These are phyloP conservation scores for Dactylellina sp. DNA, from an alignment of 2,329 filamentous ascomycete genomes.

Conservation along the genomic window DNA sequence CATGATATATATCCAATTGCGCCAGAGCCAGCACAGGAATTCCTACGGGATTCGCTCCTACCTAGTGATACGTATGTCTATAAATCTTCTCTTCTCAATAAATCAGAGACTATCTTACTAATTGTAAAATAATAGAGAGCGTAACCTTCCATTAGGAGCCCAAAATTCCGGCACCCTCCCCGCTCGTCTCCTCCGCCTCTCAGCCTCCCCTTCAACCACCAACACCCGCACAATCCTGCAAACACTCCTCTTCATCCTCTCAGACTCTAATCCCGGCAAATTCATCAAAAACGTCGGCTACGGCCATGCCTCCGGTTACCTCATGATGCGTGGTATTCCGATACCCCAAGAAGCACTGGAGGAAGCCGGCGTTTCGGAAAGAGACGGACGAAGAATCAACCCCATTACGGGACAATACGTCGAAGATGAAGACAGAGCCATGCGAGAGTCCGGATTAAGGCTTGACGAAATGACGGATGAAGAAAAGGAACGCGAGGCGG, in stretches of 20 bases:
- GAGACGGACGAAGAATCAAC: slow-evolving; percentile 72
- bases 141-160: slow-evolving; percentile 78
- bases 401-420: slow-evolving; percentile 87
- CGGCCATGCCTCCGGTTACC: slow-evolving; percentile 89
- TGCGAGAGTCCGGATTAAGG: slow-evolving; percentile 62
- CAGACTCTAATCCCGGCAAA: slow-evolving; percentile 78
- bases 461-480: slow-evolving; percentile 82
- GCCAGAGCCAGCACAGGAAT: slow-evolving; percentile 71
- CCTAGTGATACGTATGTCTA: slow-evolving; percentile 72
- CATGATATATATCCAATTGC: slow-evolving; percentile 78
- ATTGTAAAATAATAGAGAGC: slow-evolving; percentile 67
- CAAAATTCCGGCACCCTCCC: slow-evolving; percentile 76
- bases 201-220: slow-evolving; percentile 77
- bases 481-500: slow-evolving; percentile 92
- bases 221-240: slow-evolving; percentile 80
- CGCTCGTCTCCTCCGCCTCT: slow-evolving; percentile 80
- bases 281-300: slow-evolving; percentile 95
- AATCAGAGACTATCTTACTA: background rate
- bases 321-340: slow-evolving; percentile 84
- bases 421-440: slow-evolving; percentile 70
- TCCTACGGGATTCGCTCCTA: slow-evolving; percentile 76
- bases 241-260: slow-evolving; percentile 85
- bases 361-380: slow-evolving; percentile 15
- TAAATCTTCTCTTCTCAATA: too few species aligned
- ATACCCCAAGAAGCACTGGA: slow-evolving; percentile 74